phyloP scores from a whole-genome alignment of 192 early-diverging fungal genomes.

The Geranomyces michiganensis region DNA sequence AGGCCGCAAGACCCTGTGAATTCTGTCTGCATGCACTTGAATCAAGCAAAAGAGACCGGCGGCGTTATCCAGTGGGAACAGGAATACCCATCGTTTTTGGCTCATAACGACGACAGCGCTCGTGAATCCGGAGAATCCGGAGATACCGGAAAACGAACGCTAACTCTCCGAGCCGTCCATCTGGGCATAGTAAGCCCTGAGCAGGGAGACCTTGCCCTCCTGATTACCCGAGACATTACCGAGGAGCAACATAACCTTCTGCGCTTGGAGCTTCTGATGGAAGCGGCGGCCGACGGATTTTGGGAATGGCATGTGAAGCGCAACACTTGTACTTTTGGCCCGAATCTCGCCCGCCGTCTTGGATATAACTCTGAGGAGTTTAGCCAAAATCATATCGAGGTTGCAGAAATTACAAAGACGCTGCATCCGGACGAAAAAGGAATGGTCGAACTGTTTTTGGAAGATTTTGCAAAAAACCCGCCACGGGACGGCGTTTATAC shows the following conservation, averaged over 20 bases:
- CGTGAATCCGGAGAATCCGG: too few species aligned
- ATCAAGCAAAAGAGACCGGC: neutral
- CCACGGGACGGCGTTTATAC: neutral
- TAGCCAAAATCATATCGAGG: neutral
- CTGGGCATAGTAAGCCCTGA: neutral
- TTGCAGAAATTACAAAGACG: neutral
- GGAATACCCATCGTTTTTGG: neutral
- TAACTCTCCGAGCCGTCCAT: neutral
- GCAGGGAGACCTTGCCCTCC: neutral
- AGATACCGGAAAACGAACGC: neutral
- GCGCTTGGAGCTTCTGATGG: constrained; percentile 1
- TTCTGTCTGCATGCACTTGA: neutral
- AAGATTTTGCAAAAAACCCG: neutral
- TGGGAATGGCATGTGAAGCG: neutral
- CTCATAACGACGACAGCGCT: neutral
- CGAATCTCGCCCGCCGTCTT: neutral
- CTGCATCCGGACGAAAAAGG: neutral
- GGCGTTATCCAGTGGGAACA: neutral
- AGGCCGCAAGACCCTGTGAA: neutral
- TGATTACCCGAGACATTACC: neutral
- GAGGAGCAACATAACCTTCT: neutral
- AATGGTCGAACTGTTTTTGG: neutral
- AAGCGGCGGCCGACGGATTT: constrained; percentile 5
- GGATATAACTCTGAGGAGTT: neutral
- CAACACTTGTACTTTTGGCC: neutral